These are phyloP conservation scores for Tricladium varicosporioides DNA, from an alignment of 2,329 filamentous ascomycete genomes.

Conservation along the genomic window DNA sequence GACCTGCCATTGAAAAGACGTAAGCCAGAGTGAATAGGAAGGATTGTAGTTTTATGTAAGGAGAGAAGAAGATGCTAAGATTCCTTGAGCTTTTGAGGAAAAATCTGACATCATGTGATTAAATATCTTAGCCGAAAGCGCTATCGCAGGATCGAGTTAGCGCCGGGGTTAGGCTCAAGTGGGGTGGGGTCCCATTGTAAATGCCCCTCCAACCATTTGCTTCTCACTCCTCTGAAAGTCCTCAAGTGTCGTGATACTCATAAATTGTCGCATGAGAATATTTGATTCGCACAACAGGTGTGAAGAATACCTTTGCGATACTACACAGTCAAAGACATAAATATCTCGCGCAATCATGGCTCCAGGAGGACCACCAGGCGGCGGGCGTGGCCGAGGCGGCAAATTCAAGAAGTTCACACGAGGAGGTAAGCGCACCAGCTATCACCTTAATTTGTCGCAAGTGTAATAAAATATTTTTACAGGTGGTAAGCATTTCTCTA, in stretches of 20 bases:
- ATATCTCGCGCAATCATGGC: conserved; percentile 39
- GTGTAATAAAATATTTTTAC: conserved; percentile 1
- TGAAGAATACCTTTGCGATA: neutral
- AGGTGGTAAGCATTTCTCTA: conserved; percentile 96
- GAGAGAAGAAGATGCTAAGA: conserved; percentile 30
- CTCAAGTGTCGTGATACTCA: neutral
- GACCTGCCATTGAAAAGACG: conserved; percentile 53
- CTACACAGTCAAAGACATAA: neutral
- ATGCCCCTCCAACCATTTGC: conserved; percentile 1
- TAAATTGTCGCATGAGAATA: neutral
- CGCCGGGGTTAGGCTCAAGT: neutral
- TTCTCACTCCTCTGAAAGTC: neutral
- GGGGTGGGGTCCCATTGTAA: conserved; percentile 2
- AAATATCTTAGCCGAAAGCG: neutral
- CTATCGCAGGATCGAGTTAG: conserved; percentile 5
- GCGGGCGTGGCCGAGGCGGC: conserved; percentile 69
- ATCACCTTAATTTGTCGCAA: neutral
- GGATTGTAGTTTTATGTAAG: conserved; percentile 47
- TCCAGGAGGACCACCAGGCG: conserved; percentile 44
- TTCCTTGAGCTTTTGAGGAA: neutral
- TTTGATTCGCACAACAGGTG: neutral
- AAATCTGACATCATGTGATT: conserved; percentile 18
- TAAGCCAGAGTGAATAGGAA: conserved; percentile 69
- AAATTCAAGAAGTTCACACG: conserved; percentile 93
- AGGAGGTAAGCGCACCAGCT: conserved; percentile 65